These are phyloP conservation scores for Mycena kentingensis DNA, from an alignment of 768 basidiomycete genomes.

Conservation along the genomic window DNA sequence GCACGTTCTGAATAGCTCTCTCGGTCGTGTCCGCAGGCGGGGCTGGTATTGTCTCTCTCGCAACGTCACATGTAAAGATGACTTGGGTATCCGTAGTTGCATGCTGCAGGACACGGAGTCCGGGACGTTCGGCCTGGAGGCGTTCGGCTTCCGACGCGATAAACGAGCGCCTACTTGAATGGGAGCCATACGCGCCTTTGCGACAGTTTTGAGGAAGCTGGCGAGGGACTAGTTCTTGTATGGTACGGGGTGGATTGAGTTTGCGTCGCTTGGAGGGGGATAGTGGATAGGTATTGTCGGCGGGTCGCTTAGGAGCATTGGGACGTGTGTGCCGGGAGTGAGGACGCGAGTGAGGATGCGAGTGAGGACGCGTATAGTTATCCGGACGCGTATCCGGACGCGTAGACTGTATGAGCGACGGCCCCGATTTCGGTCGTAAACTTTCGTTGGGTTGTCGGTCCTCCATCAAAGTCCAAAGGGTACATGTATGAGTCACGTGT, in stretches of 20 bases:
- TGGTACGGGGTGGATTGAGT: neutral
- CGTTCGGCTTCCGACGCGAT: conserved; percentile 9
- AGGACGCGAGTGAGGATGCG: too few relatives aligned
- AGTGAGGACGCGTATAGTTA: too few relatives aligned
- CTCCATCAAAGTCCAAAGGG: neutral
- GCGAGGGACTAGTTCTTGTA: conserved; percentile 4
- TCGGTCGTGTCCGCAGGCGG: conserved; percentile 4
- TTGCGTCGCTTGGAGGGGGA: conserved; percentile 9
- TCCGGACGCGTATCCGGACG: too few relatives aligned
- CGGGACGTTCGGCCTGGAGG: conserved; percentile 9
- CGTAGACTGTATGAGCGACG: too few relatives aligned
- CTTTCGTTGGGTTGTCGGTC: conserved; percentile 1
- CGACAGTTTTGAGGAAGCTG: conserved; percentile 13
- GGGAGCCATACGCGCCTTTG: conserved; percentile 4
- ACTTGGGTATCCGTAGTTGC: neutral
- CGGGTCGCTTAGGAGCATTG: conserved; percentile 11
- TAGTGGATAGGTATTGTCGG: conserved; percentile 4
- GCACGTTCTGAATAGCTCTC: too few relatives aligned
- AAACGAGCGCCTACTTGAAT: conserved; percentile 7
- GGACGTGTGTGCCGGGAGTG: neutral
- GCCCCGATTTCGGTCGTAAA: too few relatives aligned
- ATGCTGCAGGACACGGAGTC: conserved; percentile 4
- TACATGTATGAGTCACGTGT: neutral
- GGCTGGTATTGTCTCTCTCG: too few relatives aligned
- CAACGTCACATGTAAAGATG: too few relatives aligned